A percentile compares a stretch with the other conserved stretches of the same genome.
Evolutionary conservation across 2,329 filamentous ascomycete species (phyloP).

Genomic region (Colletotrichum lini): DNA sequence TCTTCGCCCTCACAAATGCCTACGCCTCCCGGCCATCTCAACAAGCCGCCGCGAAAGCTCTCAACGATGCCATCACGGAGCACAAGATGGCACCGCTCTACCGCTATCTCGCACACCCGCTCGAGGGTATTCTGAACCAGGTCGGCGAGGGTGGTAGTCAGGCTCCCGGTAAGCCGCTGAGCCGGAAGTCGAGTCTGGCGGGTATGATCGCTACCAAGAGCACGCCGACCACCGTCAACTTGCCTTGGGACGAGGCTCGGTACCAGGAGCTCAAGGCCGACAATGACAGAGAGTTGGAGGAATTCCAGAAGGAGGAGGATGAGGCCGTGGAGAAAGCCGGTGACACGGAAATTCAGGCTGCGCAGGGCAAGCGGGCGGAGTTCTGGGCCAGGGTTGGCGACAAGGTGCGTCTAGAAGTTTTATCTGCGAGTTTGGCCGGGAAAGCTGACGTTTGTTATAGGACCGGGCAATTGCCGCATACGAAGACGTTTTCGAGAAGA

Average conservation of each 20-base stretch:
- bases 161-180: slow-evolving; percentile 68
- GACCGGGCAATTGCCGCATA: slow-evolving; percentile 95
- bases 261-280: slow-evolving; percentile 84
- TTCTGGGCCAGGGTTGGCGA: slow-evolving; percentile 97
- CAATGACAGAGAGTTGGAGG: slow-evolving; percentile 83
- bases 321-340: slow-evolving; percentile 96
- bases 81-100: slow-evolving; percentile 92
- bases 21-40: slow-evolving; percentile 77
- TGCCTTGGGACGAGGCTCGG: slow-evolving; percentile 92
- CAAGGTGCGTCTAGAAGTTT: slow-evolving; percentile 74
- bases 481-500: slow-evolving; percentile 96
- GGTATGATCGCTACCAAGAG: slow-evolving; percentile 83
- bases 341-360: slow-evolving; percentile 94
- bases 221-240: slow-evolving; percentile 73
- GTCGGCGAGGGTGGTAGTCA: slow-evolving; percentile 73
- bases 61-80: slow-evolving; percentile 86
- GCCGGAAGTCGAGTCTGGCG: slow-evolving; percentile 78
- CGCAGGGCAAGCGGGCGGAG: slow-evolving; percentile 93
- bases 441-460: slow-evolving; percentile 60
- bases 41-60: slow-evolving; percentile 78
- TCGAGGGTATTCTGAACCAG: slow-evolving; percentile 85
- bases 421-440: background rate
- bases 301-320: slow-evolving; percentile 87
- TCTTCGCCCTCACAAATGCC: slow-evolving; percentile 89
- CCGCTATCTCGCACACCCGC: slow-evolving; percentile 85